Percentiles rank a stretch among this genome's conserved stretches.
Conservation (phyloP, 1,284 basidiomycete species). For the Trichosporon sp. region DNA sequence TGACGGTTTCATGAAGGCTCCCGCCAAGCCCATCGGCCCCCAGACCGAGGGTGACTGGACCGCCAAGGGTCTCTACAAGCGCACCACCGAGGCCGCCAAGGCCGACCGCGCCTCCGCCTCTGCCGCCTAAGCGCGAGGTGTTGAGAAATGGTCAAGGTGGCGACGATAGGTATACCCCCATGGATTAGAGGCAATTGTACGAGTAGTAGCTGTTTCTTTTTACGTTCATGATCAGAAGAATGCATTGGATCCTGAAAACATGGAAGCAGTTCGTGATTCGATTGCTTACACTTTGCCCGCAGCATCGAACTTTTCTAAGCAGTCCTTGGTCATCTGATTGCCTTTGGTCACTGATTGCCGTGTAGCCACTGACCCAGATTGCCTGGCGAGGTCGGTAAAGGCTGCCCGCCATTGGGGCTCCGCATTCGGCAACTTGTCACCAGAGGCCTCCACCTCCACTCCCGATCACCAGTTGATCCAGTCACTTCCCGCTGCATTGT, state of each 20-base stretch:
- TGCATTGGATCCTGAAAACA: neutral
- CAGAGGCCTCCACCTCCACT: neutral
- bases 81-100: neutral
- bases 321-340: neutral
- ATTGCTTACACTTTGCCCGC: too few species aligned
- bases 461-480: neutral
- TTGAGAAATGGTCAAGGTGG: neutral
- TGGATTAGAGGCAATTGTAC: neutral
- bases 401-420: neutral
- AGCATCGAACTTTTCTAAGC: too few species aligned
- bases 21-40: slow-evolving; percentile 12
- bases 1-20: slow-evolving; percentile 7
- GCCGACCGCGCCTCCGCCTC: neutral
- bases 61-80: slow-evolving; percentile 7
- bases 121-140: neutral
- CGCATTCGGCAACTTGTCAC: neutral
- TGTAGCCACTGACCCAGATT: neutral
- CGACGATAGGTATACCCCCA: neutral
- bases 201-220: neutral
- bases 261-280: too few species aligned
- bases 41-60: slow-evolving; percentile 16
- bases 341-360: too few species aligned
- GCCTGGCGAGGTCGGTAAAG: neutral
- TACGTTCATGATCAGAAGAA: slow-evolving; percentile 1
- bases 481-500: neutral